Base-by-base conservation (phyloP, 805 yeast genomes). In the Yarrowia sp. region DNA sequence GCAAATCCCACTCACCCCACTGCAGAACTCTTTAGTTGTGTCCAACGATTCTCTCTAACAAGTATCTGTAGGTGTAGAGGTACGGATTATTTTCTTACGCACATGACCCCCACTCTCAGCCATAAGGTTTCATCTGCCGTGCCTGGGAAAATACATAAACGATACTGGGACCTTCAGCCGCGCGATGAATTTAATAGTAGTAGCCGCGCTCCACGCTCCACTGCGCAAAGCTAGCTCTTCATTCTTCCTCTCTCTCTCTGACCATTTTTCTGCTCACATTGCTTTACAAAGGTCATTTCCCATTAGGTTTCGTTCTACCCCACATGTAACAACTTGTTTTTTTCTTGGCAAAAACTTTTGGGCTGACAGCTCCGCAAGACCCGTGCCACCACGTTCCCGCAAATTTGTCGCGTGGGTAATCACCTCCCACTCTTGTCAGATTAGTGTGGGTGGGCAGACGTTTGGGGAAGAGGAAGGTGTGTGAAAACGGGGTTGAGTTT, bases 11-110 rank as follows among this genome's bases (percentile, higher is more conserved):
- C 1, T 3, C 39, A 39, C 55, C 55, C 32, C 55, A 2, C n/a
- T 7, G 28, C 8, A 11, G 8, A 48, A 48, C 55, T 48, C 55
- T 48, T 33, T 17, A 47, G 53, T 47, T 47, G 53, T 47, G 55
- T 48, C 15, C 13, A 48, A 35, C 10, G 15, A 48, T 33, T 35
- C 41, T 48, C 41, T 48, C 5, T 35, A 36, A 3, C 55, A 48
- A 38, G 58, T 36, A 15, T 44, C 11, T 13, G 38, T 35, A 13
- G n/a, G 38, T 3, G 22, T 8, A 9, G 32, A 13, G n/a, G 8
- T n/a, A 22, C 41, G 41, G 55, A 48, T 48, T 13, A 48, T 17
- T 33, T 1, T 13, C n/a, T 28, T 17, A 32, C 22, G 10, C 32
- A 15, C 22, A 15, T 17, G 31, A 48, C 41, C 41, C 55, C 55